These are phyloP conservation scores for Lavandula angustifolia DNA, from an alignment of 257 asterid species.

Conservation along the genomic window DNA sequence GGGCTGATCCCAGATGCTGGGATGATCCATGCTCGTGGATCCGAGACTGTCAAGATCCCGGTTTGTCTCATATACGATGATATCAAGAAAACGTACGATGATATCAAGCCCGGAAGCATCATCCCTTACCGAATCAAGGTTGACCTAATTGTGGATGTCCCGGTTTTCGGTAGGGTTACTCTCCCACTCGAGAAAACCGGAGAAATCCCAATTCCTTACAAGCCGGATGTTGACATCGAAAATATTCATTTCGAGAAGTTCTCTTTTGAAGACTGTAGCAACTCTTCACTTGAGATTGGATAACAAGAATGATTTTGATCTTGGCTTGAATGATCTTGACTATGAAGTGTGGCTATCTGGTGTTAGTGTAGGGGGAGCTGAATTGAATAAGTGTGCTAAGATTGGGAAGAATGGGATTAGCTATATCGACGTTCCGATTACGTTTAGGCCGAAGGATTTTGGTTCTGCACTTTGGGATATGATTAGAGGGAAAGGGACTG, in stretches of 20 bases:
- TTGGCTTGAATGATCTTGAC: conserved; percentile 76
- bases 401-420: conserved; percentile 63
- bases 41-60: conserved; percentile 83
- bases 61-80: conserved; percentile 66
- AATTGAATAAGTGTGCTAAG: conserved; percentile 53
- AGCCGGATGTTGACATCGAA: conserved; percentile 76
- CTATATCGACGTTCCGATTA: conserved; percentile 71
- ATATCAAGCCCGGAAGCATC: conserved; percentile 74
- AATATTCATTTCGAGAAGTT: conserved; percentile 69
- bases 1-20: conserved; percentile 95
- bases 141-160: conserved; percentile 86
- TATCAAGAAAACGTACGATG: conserved; percentile 66
- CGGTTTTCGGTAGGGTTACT: conserved; percentile 77
- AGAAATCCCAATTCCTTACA: conserved; percentile 83
- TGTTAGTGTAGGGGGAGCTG: conserved; percentile 77
- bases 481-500: conserved; percentile 87
- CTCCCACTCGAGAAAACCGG: conserved; percentile 81
- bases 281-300: conserved; percentile 77
- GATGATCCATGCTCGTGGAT: conserved; percentile 78
- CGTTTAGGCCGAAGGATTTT: conserved; percentile 94
- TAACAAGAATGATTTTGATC: conserved; percentile 84
- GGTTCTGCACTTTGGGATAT: conserved; percentile 98
- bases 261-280: conserved; percentile 76
- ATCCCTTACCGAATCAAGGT: conserved; percentile 76
- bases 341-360: conserved; percentile 81